A percentile compares a stretch with the other conserved stretches of the same genome.
Conservation (phyloP, 805 yeast species). For the Wickerhamiella kurtzmanii region DNA sequence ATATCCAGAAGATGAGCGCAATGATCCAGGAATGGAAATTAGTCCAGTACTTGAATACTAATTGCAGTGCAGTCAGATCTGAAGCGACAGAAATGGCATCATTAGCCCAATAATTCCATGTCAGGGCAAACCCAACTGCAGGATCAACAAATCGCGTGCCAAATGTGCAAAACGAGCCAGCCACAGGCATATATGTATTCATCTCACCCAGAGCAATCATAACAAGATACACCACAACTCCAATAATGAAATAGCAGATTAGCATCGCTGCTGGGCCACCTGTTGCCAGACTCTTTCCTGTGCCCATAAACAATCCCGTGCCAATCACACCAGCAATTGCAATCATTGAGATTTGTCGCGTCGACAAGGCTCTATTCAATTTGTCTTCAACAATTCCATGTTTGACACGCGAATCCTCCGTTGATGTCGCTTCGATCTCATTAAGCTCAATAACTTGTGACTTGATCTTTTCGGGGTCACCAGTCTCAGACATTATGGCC, state of each 20-base stretch:
- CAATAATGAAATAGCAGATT: conserved; percentile 37
- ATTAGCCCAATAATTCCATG: conserved; percentile 39
- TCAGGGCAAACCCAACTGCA: conserved; percentile 39
- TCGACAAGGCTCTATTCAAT: conserved; percentile 18
- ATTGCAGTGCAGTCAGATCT: conserved; percentile 36
- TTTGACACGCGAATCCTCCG: not conserved
- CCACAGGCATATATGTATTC: conserved; percentile 40
- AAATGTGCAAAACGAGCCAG: conserved; percentile 40
- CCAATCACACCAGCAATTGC: conserved; percentile 72
- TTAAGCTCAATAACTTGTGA: not conserved
- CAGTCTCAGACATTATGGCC: not conserved
- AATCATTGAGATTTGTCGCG: conserved; percentile 50
- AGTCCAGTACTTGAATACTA: conserved; percentile 37
- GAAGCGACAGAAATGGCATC: conserved; percentile 37
- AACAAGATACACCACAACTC: conserved; percentile 38
- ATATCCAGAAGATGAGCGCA: conserved; percentile 41
- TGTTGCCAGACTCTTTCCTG: conserved; percentile 35
- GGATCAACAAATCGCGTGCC: conserved; percentile 38
- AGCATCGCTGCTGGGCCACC: conserved; percentile 44
- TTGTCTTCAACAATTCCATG: conserved; percentile 10
- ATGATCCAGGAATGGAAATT: conserved; percentile 36
- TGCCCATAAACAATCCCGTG: conserved; percentile 43
- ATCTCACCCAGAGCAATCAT: conserved; percentile 44
- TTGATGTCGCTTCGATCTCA: not conserved
- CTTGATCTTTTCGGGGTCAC: not conserved